Conservation (phyloP, 306 rosid species). For the Sphenostylis stenocarpa region DNA sequence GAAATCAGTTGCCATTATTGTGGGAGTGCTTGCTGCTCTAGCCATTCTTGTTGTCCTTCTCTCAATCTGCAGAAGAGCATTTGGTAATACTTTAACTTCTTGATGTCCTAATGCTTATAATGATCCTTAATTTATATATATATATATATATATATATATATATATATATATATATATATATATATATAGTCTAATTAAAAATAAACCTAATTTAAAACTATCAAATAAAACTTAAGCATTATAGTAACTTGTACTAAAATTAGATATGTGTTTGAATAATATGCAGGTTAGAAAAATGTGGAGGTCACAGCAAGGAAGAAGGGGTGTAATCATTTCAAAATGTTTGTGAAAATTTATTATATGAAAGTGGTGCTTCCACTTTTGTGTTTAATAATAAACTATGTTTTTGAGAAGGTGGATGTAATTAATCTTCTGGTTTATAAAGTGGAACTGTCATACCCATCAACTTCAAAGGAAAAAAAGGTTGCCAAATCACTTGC, state of each 20-base stretch:
- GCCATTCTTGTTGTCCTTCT: constrained; percentile 74
- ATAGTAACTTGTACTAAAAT: no score
- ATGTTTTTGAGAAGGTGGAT: constrained; percentile 32
- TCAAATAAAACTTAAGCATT: no score
- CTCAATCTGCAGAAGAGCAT: constrained; percentile 63
- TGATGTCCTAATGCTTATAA: background rate
- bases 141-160: no score
- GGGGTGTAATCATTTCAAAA: constrained; percentile 24
- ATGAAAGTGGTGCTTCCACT: constrained; percentile 25
- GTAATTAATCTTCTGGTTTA: constrained; percentile 25
- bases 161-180: no score
- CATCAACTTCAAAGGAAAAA: constrained; percentile 35
- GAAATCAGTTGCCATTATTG: constrained; percentile 70
- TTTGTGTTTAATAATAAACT: constrained; percentile 27
- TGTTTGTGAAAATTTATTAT: constrained; percentile 15
- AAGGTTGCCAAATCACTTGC: constrained; percentile 35
- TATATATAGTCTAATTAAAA: no score
- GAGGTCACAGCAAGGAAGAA: constrained; percentile 14
- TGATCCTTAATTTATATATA: no score
- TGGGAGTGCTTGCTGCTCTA: constrained; percentile 57
- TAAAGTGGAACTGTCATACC: constrained; percentile 35
- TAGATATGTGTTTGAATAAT: no score
- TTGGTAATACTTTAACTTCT: constrained; percentile 36
- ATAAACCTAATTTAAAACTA: no score
- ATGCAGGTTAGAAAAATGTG: constrained; percentile 43